Evolutionary conservation across 257 asterid species (phyloP).

Genomic region (Solanum chmielewskii): DNA sequence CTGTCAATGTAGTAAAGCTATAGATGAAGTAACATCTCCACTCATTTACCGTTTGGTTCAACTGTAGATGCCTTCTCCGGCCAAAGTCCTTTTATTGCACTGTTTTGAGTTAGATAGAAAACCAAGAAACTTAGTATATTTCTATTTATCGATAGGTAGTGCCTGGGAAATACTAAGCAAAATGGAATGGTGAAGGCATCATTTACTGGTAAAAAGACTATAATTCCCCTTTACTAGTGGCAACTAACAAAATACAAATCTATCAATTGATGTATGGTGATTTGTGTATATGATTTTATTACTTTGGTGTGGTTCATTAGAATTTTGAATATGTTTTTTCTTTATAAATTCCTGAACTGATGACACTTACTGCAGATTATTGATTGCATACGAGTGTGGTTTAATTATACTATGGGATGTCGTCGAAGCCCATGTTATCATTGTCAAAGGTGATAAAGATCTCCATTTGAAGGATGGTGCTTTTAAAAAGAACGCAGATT

Average conservation of each 20-base stretch:
- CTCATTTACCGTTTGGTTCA: neutral
- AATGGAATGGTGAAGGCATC: neutral
- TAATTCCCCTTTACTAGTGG: neutral
- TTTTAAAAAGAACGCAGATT: slow-evolving; percentile 23
- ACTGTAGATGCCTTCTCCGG: neutral
- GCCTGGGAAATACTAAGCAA: neutral
- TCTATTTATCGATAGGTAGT: neutral
- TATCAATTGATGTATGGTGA: neutral
- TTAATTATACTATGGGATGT: slow-evolving; percentile 84
- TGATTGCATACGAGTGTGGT: slow-evolving; percentile 82
- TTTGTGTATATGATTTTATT: neutral
- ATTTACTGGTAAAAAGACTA: neutral
- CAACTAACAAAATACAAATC: neutral
- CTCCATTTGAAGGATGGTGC: slow-evolving; percentile 45
- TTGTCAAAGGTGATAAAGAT: slow-evolving; percentile 62
- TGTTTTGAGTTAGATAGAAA: neutral
- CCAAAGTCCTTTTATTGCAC: neutral
- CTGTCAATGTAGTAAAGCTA: neutral
- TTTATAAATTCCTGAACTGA: neutral
- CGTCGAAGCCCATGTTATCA: slow-evolving; percentile 38
- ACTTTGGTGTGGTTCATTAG: neutral
- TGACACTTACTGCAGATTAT: slow-evolving; percentile 36
- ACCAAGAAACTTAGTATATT: neutral
- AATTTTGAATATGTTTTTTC: neutral
- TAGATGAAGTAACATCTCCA: neutral